Conservation (phyloP, 1,284 basidiomycete genomes). For the Apiotrichum laibachii region DNA sequence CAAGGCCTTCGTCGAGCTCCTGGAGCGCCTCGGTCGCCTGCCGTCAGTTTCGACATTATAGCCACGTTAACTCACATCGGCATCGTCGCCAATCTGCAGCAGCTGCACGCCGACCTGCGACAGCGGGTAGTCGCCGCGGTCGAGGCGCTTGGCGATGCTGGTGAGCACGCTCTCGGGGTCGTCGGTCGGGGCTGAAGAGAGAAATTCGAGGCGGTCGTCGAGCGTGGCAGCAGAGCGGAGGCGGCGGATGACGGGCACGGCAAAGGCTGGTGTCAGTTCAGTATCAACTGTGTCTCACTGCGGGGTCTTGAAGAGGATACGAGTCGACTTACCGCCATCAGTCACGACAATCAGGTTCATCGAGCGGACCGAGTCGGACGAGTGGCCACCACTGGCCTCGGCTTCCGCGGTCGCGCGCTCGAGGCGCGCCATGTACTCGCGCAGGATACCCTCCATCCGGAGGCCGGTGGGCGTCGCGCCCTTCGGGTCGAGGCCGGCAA, state of each 20-base stretch:
- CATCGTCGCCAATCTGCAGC: slow-evolving; percentile 49
- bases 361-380: slow-evolving; percentile 29
- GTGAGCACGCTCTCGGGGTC: slow-evolving; percentile 43
- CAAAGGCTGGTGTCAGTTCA: slow-evolving; percentile 29
- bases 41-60: not conserved
- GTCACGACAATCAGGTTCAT: slow-evolving; percentile 48
- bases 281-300: not conserved
- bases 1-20: slow-evolving; percentile 47
- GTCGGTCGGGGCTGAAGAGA: slow-evolving; percentile 33
- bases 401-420: slow-evolving; percentile 23
- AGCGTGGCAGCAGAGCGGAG: slow-evolving; percentile 13
- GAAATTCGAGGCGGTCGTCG: slow-evolving; percentile 19
- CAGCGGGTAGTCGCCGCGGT: slow-evolving; percentile 47
- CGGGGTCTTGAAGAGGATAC: not conserved
- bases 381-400: not conserved
- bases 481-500: slow-evolving; percentile 40
- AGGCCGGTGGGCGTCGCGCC: slow-evolving; percentile 45
- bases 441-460: slow-evolving; percentile 40
- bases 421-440: slow-evolving; percentile 45
- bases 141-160: slow-evolving; percentile 39
- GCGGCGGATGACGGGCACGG: slow-evolving; percentile 27
- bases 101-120: slow-evolving; percentile 52
- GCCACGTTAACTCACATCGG: slow-evolving; percentile 27
- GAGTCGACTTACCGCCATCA: slow-evolving; percentile 29
- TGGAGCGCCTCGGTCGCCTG: slow-evolving; percentile 43